A percentile compares a stretch with the other conserved stretches of the same genome.
These are phyloP conservation scores for Aureobasidium sp. DNA, from an alignment of 2,329 filamentous ascomycete species.

Conservation along the genomic window DNA sequence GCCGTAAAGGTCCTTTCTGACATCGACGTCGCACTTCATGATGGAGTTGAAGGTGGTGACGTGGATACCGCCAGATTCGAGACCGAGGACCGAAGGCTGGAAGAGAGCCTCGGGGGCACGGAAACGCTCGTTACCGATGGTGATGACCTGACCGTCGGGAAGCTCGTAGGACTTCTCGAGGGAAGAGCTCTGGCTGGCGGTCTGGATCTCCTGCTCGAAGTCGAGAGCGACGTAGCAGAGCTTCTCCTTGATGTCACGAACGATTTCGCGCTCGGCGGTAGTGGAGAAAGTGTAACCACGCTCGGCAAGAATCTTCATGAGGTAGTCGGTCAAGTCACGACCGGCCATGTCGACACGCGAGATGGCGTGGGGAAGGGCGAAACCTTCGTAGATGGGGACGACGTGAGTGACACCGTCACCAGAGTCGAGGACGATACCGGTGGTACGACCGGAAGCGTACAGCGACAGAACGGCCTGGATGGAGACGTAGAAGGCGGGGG, in stretches of 20 bases:
- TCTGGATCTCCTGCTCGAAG: constrained; percentile 99
- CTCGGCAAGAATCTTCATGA: constrained; percentile 99
- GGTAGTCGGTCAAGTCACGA: constrained; percentile 99
- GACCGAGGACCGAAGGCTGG: constrained; percentile 96
- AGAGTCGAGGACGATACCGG: constrained; percentile 99
- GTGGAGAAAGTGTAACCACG: constrained; percentile 99
- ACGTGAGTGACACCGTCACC: constrained; percentile 99
- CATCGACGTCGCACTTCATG: constrained; percentile 99
- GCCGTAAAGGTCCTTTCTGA: constrained; percentile 99
- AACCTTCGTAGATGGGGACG: constrained; percentile 99
- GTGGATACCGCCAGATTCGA: constrained; percentile 98
- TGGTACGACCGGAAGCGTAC: constrained; percentile 99
- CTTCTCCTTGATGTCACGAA: constrained; percentile 99
- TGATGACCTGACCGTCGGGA: constrained; percentile 99
- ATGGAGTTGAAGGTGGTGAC: constrained; percentile 99
- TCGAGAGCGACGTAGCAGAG: constrained; percentile 99
- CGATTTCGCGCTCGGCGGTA: constrained; percentile 99
- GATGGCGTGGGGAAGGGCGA: constrained; percentile 99
- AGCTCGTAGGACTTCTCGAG: constrained; percentile 99
- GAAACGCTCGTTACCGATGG: constrained; percentile 99
- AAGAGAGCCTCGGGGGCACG: constrained; percentile 98
- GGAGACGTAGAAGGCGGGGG: constrained; percentile 99
- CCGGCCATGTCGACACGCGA: constrained; percentile 99
- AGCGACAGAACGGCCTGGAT: constrained; percentile 99
- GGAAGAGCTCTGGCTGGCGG: constrained; percentile 94